Base-by-base conservation (phyloP, 2,329 filamentous ascomycete species). In the Emergomyces africanus region DNA sequence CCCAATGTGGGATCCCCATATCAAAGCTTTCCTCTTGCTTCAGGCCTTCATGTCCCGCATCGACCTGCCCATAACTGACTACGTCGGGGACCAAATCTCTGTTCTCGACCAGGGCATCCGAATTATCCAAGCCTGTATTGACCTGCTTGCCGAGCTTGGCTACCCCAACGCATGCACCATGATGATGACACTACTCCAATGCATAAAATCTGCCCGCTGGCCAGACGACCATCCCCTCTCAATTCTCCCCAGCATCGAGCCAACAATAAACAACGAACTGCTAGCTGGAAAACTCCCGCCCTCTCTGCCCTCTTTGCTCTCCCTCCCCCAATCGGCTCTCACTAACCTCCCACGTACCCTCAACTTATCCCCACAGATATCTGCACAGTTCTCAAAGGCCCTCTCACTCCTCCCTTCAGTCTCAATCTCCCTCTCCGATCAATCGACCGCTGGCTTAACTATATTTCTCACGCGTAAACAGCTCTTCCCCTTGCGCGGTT, bases 1-100 rank as follows among this genome's bases (percentile, higher is more conserved):
- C 46, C 92, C 92, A 1, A 88, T 99, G 85, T 99, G 94, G 94
- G 94, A 99, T 75, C 94, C 94, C 0, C 94, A 99, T 70, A 90
- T 97, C 69, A 99, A 99, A 73, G 85, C 94, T 0, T 97, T 96
- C 76, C 77, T 99, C 42, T 81, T 99, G 1, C 81, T 99, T 0
- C 95, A 99, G 73, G 90, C 94, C 0, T 90, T 96, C 74, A 95
- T 99, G 83, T 90, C 88, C 23, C 87, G 92, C 60, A 87, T 97
- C 65, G 85, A 92, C 58, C 83, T 99, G 3, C 95, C 95, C 3
- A 96, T 99, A 60, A 87, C 89, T 0, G 94, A 99, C 79, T 99
- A 99, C 69, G 90, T 99, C 2, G 94, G 94, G 66, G 94, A 99
- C 72, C 89, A 95, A 74, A 86, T 80, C 59, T 83, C 80, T 57